A percentile compares a stretch with the other conserved stretches of the same genome.
Conservation (phyloP, 306 rosid species). For the Medicago lupulina region DNA sequence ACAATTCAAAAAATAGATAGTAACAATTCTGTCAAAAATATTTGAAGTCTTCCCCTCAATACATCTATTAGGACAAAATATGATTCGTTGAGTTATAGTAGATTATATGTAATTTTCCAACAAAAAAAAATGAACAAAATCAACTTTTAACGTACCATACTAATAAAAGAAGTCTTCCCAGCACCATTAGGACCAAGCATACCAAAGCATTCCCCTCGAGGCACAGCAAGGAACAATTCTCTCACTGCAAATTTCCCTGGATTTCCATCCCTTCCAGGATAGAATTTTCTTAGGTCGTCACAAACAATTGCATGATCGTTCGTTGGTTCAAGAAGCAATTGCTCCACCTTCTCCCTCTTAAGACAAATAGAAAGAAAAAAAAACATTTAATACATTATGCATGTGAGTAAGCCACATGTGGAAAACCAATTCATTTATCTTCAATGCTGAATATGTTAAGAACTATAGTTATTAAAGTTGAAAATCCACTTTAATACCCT, state of each 20-base stretch:
- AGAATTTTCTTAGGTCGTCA: slow-evolving; percentile 71
- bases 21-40: too few relatives aligned
- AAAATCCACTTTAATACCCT: neutral
- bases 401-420: neutral
- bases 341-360: slow-evolving; percentile 84
- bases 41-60: too few relatives aligned
- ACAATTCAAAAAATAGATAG: too few relatives aligned
- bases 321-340: slow-evolving; percentile 58
- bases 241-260: slow-evolving; percentile 80
- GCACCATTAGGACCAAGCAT: slow-evolving; percentile 99
- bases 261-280: slow-evolving; percentile 86
- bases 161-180: slow-evolving; percentile 94
- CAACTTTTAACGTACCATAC: slow-evolving; percentile 68
- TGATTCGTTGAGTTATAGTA: too few relatives aligned
- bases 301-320: slow-evolving; percentile 65
- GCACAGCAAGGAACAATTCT: slow-evolving; percentile 86
- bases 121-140: neutral
- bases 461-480: neutral
- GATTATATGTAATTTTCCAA: neutral
- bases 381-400: neutral
- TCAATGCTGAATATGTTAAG: neutral
- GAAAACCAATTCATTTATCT: neutral
- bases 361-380: slow-evolving; percentile 33
- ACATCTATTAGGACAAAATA: too few relatives aligned
- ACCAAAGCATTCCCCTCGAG: slow-evolving; percentile 93